Evolutionary conservation across 768 basidiomycete species (phyloP), one percentile per base, ranked within the genome.

Genomic region (Boletus sp.): DNA sequence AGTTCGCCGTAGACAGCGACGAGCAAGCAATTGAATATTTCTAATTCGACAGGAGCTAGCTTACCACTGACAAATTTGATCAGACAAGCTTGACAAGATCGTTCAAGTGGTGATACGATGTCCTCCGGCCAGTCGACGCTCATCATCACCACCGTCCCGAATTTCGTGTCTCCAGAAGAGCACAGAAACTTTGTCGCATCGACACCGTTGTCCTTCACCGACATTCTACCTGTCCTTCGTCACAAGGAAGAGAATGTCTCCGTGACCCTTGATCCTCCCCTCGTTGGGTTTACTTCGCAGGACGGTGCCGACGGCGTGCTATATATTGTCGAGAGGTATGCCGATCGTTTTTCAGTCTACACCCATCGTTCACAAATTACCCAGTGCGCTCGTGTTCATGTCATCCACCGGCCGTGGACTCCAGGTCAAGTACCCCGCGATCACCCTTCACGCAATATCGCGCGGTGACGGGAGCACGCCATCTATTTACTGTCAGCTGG

Each of bases 401-500:
- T 84, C 88, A 3, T 64, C 80, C 11, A 76, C 83, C 1, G 84
- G 84, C 15, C 75, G 76, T 41, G 93, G 92, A 15, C 87, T 98
- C 71, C 84, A 89, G 59, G 82, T 98, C 65, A 78, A 85, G 53
- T 98, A 96, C 69, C 93, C 91, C 10, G 77, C 87, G 6, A 90
- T 99, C 65, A 96, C 93, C 1, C 81, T 99, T 2, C 97, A 99
- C 63, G 97, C 97, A 25, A 81, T 95, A 50, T 91, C 93, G 1
- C 85, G 93, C 42, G 78, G 48, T 2, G 55, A 25, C 25, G 25
- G 25, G 25, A 25, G 72, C 9, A 78, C 77, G 0, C 85, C 90
- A 4, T 87, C 84, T 7, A 81, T 98, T 66, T 98, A 98, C 71
- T 97, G 94, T 67, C 97, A 99, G 62, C 81, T 98, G 11, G 95